Evolutionary conservation across 352 stramenopile genomes (phyloP).

Genomic region (Pythium myriotylum): DNA sequence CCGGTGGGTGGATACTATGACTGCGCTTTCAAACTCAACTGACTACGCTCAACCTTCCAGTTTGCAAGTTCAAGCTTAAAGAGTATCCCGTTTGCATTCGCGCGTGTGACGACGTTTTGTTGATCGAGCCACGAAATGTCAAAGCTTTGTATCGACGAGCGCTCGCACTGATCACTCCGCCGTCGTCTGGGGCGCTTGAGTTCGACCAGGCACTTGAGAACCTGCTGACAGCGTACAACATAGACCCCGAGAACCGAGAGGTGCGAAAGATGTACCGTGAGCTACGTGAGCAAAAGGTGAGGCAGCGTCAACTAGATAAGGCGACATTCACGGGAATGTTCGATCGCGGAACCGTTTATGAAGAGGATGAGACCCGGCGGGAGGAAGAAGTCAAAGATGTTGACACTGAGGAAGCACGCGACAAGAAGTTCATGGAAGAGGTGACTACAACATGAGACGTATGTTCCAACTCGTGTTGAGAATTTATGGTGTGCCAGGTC

Average conservation of each 20-base stretch:
- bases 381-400: constrained; percentile 6
- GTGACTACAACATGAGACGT: constrained; percentile 25
- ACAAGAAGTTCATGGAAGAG: constrained; percentile 60
- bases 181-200: constrained; percentile 73
- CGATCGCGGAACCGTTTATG: constrained; percentile 65
- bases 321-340: constrained; percentile 88
- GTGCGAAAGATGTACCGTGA: constrained; percentile 70
- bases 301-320: constrained; percentile 69
- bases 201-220: constrained; percentile 76
- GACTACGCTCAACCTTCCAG: constrained; percentile 29
- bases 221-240: constrained; percentile 63
- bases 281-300: constrained; percentile 63
- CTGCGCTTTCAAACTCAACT: no score
- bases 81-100: constrained; percentile 61
- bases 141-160: constrained; percentile 82
- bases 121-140: constrained; percentile 62
- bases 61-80: constrained; percentile 79
- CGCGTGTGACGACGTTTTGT: constrained; percentile 72
- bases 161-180: constrained; percentile 72
- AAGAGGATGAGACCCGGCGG: constrained; percentile 27
- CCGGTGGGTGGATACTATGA: constrained; percentile 36
- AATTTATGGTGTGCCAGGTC: constrained; percentile 38
- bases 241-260: constrained; percentile 62
- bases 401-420: constrained; percentile 30
- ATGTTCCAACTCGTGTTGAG: not conserved